Percentiles rank a stretch among this genome's conserved stretches.
phyloP scores from a whole-genome alignment of 1,284 basidiomycete genomes.

The Malassezia caprae region DNA sequence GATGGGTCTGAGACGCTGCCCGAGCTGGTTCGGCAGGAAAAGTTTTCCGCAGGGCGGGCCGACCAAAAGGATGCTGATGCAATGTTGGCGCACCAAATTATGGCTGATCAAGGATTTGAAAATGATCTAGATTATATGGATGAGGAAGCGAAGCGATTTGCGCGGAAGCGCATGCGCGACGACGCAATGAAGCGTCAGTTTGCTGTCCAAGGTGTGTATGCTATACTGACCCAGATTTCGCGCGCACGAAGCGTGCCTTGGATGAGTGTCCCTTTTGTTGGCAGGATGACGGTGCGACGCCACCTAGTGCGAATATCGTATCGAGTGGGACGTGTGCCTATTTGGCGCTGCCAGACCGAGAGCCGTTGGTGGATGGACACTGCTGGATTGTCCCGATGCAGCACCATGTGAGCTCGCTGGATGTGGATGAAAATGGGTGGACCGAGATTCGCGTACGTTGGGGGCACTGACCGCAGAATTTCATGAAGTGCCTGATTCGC shows the following conservation, averaged over 20 bases:
- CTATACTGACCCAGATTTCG: conserved; percentile 62
- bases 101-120: conserved; percentile 74
- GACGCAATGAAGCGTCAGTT: conserved; percentile 95
- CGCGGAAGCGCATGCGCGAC: conserved; percentile 81
- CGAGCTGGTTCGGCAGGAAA: conserved; percentile 85
- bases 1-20: conserved; percentile 64
- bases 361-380: conserved; percentile 78
- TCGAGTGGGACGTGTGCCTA: conserved; percentile 83
- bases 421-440: conserved; percentile 96
- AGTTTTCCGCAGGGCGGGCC: conserved; percentile 71
- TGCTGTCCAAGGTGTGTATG: conserved; percentile 60
- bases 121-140: conserved; percentile 69
- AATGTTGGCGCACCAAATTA: conserved; percentile 76
- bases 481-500: conserved; percentile 95
- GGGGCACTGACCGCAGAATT: conserved; percentile 59
- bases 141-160: conserved; percentile 84
- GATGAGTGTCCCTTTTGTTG: conserved; percentile 61
- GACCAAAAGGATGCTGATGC: conserved; percentile 86
- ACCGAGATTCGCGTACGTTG: conserved; percentile 42
- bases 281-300: conserved; percentile 51
- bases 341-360: conserved; percentile 71
- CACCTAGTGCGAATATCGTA: conserved; percentile 72
- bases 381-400: conserved; percentile 83
- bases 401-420: conserved; percentile 78
- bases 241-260: conserved; percentile 78